Evolutionary conservation across 257 asterid genomes (phyloP), one percentile per base, ranked within the genome.

Genomic region (Solanum phureja): DNA sequence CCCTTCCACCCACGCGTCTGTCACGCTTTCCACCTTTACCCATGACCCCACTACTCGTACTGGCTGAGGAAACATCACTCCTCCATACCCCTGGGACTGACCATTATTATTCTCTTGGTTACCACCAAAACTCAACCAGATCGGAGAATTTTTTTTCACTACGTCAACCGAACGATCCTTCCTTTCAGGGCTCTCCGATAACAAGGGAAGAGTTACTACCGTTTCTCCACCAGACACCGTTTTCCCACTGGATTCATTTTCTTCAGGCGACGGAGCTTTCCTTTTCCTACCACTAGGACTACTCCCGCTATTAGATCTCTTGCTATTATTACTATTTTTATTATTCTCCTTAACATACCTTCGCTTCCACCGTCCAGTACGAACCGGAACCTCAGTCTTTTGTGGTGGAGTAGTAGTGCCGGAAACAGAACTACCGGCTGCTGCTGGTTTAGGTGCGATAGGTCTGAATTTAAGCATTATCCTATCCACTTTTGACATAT

Each of bases 381-480:
- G 34, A 74, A 3, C 81, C 10, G 5, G 77, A 6, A n/a, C 31
- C 1, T 89, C 86, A 83, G 79, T n/a, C 40, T 84, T 89, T 31
- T 91, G 92, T 72, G 92, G 66, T 46, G 91, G 49, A 52, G 87
- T 16, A 35, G 92, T 52, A 14, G 79, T 90, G 13, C 89, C 83
- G 9, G 92, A 88, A 14, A 84, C 46, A 1, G 92, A 79, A 11
- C 92, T 91, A 11, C 58, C 64, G 1, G 83, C 10, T 4, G 91
- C 77, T 3, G 98, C 77, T 3, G 99, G 99, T 68, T 95, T 96
- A 0, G 99, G 99, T 0, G 99, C 99, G 24, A 96, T 95, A 1
- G 98, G 99, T 42, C 99, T 94, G 86, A 89, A 96, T 76, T 88
- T 87, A 7, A 93, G 90, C 98, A 96, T 94, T 91, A 96, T 94